Percentiles rank a stretch among this genome's conserved stretches.
phyloP scores from a whole-genome alignment of 257 asterid genomes.

The Capsicum pubescens region DNA sequence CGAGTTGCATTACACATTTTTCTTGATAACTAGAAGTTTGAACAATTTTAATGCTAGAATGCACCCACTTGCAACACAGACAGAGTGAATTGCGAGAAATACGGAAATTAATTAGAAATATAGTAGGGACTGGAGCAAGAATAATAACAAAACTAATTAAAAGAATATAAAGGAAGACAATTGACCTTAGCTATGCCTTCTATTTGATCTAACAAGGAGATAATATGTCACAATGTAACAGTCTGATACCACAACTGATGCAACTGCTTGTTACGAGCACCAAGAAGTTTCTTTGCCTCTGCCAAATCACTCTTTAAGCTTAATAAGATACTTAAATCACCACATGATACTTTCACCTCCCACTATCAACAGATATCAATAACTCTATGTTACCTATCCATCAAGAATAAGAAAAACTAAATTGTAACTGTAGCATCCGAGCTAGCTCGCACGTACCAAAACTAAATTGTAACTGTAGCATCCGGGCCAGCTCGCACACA shows the following conservation, averaged over 20 bases:
- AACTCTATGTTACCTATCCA: too few relatives aligned
- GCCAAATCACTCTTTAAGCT: conserved; percentile 73
- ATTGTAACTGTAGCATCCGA: too few relatives aligned
- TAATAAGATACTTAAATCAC: too few relatives aligned
- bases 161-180: conserved; percentile 22
- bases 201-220: conserved; percentile 92
- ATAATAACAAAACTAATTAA: conserved; percentile 4
- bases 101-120: neutral
- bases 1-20: conserved; percentile 7
- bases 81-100: neutral
- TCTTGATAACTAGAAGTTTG: neutral
- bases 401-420: too few relatives aligned
- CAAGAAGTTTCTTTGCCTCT: conserved; percentile 87
- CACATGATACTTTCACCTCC: too few relatives aligned
- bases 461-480: too few relatives aligned
- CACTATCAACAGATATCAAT: too few relatives aligned
- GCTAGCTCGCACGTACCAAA: too few relatives aligned
- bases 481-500: too few relatives aligned
- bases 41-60: neutral
- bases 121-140: neutral
- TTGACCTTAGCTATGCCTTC: conserved; percentile 96
- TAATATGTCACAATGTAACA: conserved; percentile 94
- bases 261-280: conserved; percentile 92
- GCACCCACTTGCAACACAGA: conserved; percentile 16
- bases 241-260: conserved; percentile 98